phyloP scores from a whole-genome alignment of 1,284 basidiomycete genomes.

The Crocinoboletus sp. region DNA sequence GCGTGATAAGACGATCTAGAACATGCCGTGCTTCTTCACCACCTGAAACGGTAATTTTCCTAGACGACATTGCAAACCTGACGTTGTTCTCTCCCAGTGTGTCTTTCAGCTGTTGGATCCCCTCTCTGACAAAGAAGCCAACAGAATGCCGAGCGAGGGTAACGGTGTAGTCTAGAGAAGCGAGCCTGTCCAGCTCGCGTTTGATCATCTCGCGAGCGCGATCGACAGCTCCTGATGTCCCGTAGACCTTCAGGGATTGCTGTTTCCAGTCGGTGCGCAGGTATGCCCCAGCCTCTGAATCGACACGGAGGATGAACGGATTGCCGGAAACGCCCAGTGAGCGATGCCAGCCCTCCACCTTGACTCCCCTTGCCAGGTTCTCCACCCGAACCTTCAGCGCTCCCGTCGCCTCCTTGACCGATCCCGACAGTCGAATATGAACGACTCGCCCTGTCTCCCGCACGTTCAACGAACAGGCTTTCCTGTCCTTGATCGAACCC shows the following conservation, averaged over 20 bases:
- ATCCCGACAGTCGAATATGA: constrained; percentile 31
- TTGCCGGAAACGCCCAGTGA: constrained; percentile 31
- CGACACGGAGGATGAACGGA: constrained; percentile 34
- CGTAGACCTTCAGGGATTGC: constrained; percentile 40
- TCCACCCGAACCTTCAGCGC: constrained; percentile 57
- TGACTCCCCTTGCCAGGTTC: constrained; percentile 46
- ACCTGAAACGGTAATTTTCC: constrained; percentile 42
- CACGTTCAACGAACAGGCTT: constrained; percentile 26
- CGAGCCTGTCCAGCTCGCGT: constrained; percentile 40
- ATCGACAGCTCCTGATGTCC: constrained; percentile 33
- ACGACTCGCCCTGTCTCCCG: constrained; percentile 20
- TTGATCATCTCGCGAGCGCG: constrained; percentile 39
- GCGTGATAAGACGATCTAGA: constrained; percentile 39
- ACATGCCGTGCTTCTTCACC: constrained; percentile 46
- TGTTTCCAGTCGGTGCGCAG: constrained; percentile 41
- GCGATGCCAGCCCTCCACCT: constrained; percentile 46
- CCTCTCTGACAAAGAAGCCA: constrained; percentile 45
- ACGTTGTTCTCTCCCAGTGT: constrained; percentile 48
- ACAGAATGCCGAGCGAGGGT: constrained; percentile 35
- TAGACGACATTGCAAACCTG: constrained; percentile 34
- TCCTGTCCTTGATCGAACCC: constrained; percentile 30
- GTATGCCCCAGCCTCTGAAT: constrained; percentile 36
- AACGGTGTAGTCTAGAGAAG: constrained; percentile 37
- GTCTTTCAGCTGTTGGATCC: constrained; percentile 43
- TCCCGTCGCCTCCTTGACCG: constrained; percentile 45